Evolutionary conservation across 306 rosid genomes (phyloP).

Genomic region (Argentina anserina): DNA sequence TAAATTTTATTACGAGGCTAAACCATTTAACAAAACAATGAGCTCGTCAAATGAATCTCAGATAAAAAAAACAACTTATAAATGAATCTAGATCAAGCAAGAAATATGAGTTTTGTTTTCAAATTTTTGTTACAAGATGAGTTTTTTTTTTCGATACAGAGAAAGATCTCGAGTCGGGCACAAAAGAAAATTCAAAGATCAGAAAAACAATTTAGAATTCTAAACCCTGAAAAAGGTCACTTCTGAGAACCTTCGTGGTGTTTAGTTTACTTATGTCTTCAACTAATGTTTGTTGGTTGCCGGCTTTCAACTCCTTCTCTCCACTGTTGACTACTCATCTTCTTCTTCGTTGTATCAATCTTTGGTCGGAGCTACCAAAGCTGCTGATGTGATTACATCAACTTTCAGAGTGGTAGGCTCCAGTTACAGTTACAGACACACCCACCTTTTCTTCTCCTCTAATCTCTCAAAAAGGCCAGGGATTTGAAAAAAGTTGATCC

Average conservation of each 20-base stretch:
- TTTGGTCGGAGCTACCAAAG: constrained; percentile 6
- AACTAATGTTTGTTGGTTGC: background rate
- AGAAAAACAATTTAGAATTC: constrained; percentile 4
- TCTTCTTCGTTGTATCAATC: background rate
- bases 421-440: background rate
- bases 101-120: background rate
- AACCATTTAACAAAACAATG: too few species aligned
- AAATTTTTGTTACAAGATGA: too few species aligned
- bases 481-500: constrained; percentile 9
- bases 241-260: constrained; percentile 17
- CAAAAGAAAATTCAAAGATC: background rate
- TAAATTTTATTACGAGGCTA: too few species aligned
- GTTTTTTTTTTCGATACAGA: too few species aligned
- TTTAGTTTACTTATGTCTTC: background rate
- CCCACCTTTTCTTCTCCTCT: background rate
- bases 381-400: background rate
- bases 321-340: background rate
- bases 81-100: constrained; percentile 7
- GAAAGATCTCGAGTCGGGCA: background rate
- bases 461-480: background rate
- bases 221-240: too few species aligned
- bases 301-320: constrained; percentile 5
- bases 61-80: too few species aligned
- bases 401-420: constrained; percentile 6
- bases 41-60: too few species aligned